phyloP scores from a whole-genome alignment of 139 green algal species.

The Yamagishiella unicocca region DNA sequence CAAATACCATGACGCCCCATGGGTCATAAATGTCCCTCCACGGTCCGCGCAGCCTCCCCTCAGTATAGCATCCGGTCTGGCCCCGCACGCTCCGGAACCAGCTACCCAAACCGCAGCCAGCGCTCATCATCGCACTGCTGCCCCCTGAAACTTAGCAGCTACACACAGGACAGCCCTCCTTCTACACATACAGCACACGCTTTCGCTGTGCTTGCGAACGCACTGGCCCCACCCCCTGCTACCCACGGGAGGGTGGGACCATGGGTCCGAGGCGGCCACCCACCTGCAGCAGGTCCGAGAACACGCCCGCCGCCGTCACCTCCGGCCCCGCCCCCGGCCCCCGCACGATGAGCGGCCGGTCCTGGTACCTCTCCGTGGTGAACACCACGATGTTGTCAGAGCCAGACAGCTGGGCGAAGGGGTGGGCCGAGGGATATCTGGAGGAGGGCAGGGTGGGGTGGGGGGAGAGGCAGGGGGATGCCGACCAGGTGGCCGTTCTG shows the following conservation, averaged over 20 bases:
- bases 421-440: constrained; percentile 83
- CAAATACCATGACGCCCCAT: neutral
- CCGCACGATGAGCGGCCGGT: constrained; percentile 85
- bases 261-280: neutral
- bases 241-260: too few species aligned
- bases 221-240: too few species aligned
- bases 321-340: constrained; percentile 91
- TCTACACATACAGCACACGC: too few species aligned
- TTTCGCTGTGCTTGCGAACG: too few species aligned
- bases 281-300: constrained; percentile 91
- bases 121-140: too few species aligned
- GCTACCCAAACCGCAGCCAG: too few species aligned
- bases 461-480: neutral
- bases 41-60: neutral
- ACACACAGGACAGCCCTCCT: too few species aligned
- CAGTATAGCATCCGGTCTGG: neutral
- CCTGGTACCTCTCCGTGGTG: constrained; percentile 79
- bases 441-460: neutral
- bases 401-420: constrained; percentile 90
- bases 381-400: constrained; percentile 93
- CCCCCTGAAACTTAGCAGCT: too few species aligned
- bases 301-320: constrained; percentile 95
- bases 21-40: neutral
- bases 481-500: too few species aligned
- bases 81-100: too few species aligned